A percentile compares a stretch with the other conserved stretches of the same genome.
phyloP scores from a whole-genome alignment of 352 stramenopile species.

The Peronospora destructor region DNA sequence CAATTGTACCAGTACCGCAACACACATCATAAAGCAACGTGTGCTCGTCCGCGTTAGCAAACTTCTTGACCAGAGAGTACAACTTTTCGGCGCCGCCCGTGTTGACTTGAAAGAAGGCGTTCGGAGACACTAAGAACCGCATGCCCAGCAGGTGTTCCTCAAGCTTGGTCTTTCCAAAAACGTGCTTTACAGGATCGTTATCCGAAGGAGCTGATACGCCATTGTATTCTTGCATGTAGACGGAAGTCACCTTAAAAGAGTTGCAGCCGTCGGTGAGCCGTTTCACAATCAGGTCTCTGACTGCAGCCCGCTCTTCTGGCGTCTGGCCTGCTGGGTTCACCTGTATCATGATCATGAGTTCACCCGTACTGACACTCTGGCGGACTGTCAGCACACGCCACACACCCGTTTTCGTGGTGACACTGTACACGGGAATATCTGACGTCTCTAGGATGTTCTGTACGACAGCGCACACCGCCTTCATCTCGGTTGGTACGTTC shows the following conservation, averaged over 20 bases:
- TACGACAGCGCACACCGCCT: slow-evolving; percentile 61
- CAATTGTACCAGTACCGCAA: slow-evolving; percentile 97
- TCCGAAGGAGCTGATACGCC: slow-evolving; percentile 84
- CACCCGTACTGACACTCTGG: slow-evolving; percentile 50
- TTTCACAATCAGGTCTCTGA: slow-evolving; percentile 43
- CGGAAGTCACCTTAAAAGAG: slow-evolving; percentile 68
- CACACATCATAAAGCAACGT: slow-evolving; percentile 96
- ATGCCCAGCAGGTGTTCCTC: slow-evolving; percentile 84
- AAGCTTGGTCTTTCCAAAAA: slow-evolving; percentile 66
- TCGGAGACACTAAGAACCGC: slow-evolving; percentile 86
- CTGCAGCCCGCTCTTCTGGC: slow-evolving; percentile 25
- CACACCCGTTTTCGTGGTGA: slow-evolving; percentile 58
- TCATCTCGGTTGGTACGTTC: slow-evolving; percentile 80
- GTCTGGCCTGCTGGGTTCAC: slow-evolving; percentile 46
- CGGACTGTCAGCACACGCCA: slow-evolving; percentile 77
- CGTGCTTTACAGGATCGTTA: slow-evolving; percentile 80
- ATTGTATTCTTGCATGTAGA: slow-evolving; percentile 91
- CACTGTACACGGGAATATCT: slow-evolving; percentile 61
- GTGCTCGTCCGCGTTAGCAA: slow-evolving; percentile 57
- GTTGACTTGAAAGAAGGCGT: slow-evolving; percentile 96
- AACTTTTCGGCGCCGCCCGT: slow-evolving; percentile 91
- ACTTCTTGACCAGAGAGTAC: slow-evolving; percentile 92
- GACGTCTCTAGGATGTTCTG: slow-evolving; percentile 54
- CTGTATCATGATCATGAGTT: slow-evolving; percentile 79
- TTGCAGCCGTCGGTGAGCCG: slow-evolving; percentile 35